These are phyloP conservation scores for Coelastrella sp. DNA, from an alignment of 139 green algal genomes.

Conservation along the genomic window DNA sequence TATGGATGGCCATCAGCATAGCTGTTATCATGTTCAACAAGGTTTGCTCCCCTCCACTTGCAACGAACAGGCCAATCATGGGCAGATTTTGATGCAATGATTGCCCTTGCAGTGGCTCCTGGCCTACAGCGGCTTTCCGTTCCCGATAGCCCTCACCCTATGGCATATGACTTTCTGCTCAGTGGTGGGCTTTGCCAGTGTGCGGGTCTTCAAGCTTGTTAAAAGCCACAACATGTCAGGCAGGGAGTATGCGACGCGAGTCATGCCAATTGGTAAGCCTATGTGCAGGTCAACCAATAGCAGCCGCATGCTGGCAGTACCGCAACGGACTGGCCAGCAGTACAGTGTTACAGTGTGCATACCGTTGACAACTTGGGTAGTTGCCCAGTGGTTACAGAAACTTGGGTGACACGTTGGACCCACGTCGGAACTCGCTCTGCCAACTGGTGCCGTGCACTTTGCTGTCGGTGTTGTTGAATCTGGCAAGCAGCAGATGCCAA, in stretches of 20 bases:
- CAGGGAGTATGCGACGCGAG: conserved; percentile 77
- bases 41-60: background rate
- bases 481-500: too few relatives aligned
- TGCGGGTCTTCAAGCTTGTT: conserved; percentile 76
- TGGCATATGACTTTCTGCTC: conserved; percentile 96
- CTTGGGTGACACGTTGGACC: too few relatives aligned
- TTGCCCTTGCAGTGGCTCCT: conserved; percentile 76
- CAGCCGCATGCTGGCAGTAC: background rate
- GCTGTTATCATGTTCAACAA: conserved; percentile 97
- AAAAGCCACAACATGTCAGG: conserved; percentile 81
- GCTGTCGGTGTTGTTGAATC: too few relatives aligned
- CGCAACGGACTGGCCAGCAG: background rate
- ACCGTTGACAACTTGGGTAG: too few relatives aligned
- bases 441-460: too few relatives aligned
- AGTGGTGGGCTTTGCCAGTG: conserved; percentile 72
- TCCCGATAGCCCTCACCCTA: conserved; percentile 89
- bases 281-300: background rate
- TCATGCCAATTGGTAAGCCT: conserved; percentile 76
- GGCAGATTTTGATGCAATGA: background rate
- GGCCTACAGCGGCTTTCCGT: conserved; percentile 90
- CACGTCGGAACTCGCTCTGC: too few relatives aligned
- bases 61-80: background rate
- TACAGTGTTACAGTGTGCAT: background rate
- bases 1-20: conserved; percentile 87
- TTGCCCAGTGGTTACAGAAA: too few relatives aligned